phyloP scores from a whole-genome alignment of 352 stramenopile genomes.

The Globisporangium irregulare region DNA sequence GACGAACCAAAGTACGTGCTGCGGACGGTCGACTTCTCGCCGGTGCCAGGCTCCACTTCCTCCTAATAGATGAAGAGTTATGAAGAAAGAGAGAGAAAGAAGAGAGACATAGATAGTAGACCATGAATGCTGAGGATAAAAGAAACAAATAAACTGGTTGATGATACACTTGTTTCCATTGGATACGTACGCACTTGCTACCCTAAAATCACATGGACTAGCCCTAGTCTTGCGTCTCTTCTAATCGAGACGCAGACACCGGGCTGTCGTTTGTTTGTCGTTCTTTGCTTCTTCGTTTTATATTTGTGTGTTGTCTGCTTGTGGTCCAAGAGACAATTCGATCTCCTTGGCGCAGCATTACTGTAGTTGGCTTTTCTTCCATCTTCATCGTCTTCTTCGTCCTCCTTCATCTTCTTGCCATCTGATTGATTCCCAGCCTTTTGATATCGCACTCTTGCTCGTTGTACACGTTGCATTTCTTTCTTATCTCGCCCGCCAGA shows the following conservation, averaged over 20 bases:
- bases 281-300: constrained; percentile 11
- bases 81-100: constrained; percentile 3
- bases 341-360: background rate
- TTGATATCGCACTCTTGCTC: constrained; percentile 1
- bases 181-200: constrained; percentile 8
- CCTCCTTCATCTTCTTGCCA: constrained; percentile 2
- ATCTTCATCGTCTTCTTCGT: background rate
- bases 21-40: constrained; percentile 76
- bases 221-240: constrained; percentile 10
- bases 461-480: constrained; percentile 10
- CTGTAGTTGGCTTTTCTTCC: constrained; percentile 3
- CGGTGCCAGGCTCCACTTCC: constrained; percentile 2
- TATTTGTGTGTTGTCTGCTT: constrained; percentile 8
- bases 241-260: constrained; percentile 14
- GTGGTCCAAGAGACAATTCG: background rate
- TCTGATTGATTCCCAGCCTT: background rate
- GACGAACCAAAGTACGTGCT: constrained; percentile 86
- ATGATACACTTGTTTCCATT: constrained; percentile 12
- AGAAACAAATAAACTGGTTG: background rate
- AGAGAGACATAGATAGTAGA: constrained; percentile 2
- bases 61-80: background rate
- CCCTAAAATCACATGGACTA: constrained; percentile 16
- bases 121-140: background rate
- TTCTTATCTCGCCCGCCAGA: background rate
- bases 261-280: background rate